These are phyloP conservation scores for Pichia norvegensis DNA, from an alignment of 1,139 yeast species.

Conservation along the genomic window DNA sequence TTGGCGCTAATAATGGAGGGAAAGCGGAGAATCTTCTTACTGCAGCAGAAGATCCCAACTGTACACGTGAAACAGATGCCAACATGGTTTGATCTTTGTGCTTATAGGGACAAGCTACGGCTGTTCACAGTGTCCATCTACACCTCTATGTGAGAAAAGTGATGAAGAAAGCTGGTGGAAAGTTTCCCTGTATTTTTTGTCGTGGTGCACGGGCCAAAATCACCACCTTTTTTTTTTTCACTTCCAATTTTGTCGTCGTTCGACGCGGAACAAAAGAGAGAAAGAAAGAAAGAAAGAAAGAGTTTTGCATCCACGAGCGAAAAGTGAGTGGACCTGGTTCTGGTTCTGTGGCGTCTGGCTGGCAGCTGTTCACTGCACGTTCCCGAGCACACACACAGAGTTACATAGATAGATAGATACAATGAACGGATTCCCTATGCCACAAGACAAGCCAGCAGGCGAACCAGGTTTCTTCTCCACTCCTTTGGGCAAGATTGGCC, in stretches of 20 bases:
- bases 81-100: constrained; percentile 1
- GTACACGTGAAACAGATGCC: neutral
- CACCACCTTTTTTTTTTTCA: no score
- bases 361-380: no score
- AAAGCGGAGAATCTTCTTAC: neutral
- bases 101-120: no score
- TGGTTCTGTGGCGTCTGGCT: no score
- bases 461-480: constrained; percentile 45
- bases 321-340: no score
- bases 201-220: neutral
- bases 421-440: constrained; percentile 29
- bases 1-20: constrained; percentile 12
- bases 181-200: neutral
- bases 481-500: constrained; percentile 56
- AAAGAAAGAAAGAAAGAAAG: no score
- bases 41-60: neutral
- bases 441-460: constrained; percentile 23
- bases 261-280: no score
- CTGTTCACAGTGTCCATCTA: no score
- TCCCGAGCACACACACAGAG: neutral
- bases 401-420: neutral
- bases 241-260: no score
- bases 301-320: no score
- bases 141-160: no score
- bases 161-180: no score